phyloP scores from a whole-genome alignment of 257 asterid species.

The Mentha longifolia region DNA sequence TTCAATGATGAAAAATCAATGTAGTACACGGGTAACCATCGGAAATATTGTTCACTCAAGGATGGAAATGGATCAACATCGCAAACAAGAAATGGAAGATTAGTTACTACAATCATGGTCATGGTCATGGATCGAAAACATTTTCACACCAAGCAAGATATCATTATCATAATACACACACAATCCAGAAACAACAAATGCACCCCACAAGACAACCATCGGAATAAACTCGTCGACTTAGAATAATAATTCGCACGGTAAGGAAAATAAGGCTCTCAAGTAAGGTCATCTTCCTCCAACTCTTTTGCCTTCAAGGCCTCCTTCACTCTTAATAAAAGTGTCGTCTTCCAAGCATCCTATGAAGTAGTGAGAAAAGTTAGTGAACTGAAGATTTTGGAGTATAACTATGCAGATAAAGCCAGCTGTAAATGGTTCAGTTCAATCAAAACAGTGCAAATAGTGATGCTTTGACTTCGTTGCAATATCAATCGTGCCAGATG shows the following conservation, averaged over 20 bases:
- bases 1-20: not conserved
- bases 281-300: conserved; percentile 76
- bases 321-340: conserved; percentile 68
- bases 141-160: conserved; percentile 37
- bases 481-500: not conserved
- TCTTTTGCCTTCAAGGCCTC: conserved; percentile 73
- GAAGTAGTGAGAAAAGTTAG: not conserved
- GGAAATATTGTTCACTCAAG: not conserved
- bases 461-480: no score
- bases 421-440: not conserved
- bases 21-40: not conserved
- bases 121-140: conserved; percentile 24
- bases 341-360: conserved; percentile 67
- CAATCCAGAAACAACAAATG: conserved; percentile 24
- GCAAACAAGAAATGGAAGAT: conserved; percentile 8
- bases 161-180: conserved; percentile 31
- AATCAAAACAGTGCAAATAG: conserved; percentile 6
- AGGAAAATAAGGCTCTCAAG: conserved; percentile 43
- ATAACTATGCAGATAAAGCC: not conserved
- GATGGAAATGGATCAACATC: not conserved
- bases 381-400: conserved; percentile 6
- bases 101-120: conserved; percentile 29
- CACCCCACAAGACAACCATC: conserved; percentile 20
- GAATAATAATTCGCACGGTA: conserved; percentile 3
- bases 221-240: conserved; percentile 19